These are phyloP conservation scores for Helicocarpus griseus DNA, from an alignment of 2,329 filamentous ascomycete species.

Conservation along the genomic window DNA sequence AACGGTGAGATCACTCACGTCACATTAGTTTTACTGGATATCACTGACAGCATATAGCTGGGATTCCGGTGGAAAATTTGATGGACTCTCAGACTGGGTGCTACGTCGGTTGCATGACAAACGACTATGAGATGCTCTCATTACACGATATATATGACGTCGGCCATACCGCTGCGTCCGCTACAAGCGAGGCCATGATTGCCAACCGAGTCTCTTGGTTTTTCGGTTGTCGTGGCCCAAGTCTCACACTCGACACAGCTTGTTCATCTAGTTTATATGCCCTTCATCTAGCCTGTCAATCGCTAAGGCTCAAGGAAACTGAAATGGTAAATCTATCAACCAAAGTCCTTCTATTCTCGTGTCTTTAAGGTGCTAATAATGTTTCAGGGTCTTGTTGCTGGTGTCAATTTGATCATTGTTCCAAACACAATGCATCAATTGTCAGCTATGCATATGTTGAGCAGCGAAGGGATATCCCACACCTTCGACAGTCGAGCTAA, in stretches of 20 bases:
- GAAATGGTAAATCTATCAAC: slow-evolving; percentile 10
- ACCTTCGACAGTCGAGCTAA: slow-evolving; percentile 29
- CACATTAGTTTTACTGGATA: not conserved
- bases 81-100: slow-evolving; percentile 8
- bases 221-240: slow-evolving; percentile 20
- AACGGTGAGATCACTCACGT: slow-evolving; percentile 7
- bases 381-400: slow-evolving; percentile 13
- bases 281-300: slow-evolving; percentile 22
- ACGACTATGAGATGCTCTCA: slow-evolving; percentile 6
- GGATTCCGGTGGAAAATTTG: slow-evolving; percentile 4
- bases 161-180: slow-evolving; percentile 12
- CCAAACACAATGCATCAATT: slow-evolving; percentile 9
- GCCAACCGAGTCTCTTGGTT: slow-evolving; percentile 22
- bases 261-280: slow-evolving; percentile 21
- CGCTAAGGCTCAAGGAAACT: slow-evolving; percentile 12
- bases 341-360: slow-evolving; percentile 5
- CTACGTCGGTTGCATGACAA: slow-evolving; percentile 5
- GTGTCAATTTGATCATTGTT: slow-evolving; percentile 16
- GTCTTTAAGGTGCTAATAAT: slow-evolving; percentile 1
- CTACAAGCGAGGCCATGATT: slow-evolving; percentile 15
- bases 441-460: slow-evolving; percentile 15
- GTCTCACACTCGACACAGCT: slow-evolving; percentile 20
- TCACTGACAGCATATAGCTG: not conserved
- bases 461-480: slow-evolving; percentile 16
- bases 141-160: slow-evolving; percentile 2